Base-by-base conservation (phyloP, 2,329 filamentous ascomycete genomes). In the Calonectria henricotiae region DNA sequence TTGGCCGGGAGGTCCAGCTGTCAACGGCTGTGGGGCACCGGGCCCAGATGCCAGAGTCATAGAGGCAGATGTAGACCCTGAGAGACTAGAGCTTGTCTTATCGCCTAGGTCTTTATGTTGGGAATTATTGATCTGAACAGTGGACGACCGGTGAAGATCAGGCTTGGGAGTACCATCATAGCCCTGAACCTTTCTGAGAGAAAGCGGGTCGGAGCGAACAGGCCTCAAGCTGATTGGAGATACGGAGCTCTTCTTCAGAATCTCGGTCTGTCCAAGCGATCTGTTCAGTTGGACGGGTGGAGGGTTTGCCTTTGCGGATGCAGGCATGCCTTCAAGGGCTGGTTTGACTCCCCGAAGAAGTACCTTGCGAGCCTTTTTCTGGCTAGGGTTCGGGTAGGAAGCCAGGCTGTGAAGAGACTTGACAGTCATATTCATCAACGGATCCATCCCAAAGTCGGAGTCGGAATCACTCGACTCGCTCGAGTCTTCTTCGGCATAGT, bases 331-430 rank as follows among this genome's bases (percentile, higher is more conserved):
- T 51, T 47, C 58, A 13, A 74, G 60, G 23, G 70, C 75, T 27
- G 75, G 67, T 73, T 76, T 81, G 44, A 75, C 69, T 58, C 80
- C 79, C 17, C 79, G 78, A 64, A 80, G 78, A 68, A 89, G 83
- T 20, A 83, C 80, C 73, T 82, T 85, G 79, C 86, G 86, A 68
- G 88, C 88, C 47, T 79, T 81, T 78, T 86, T 85, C 77, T 89
- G 88, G 76, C 82, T 85, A 8, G 87, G 87, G 72, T 90, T 90
- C 5, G 85, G 82, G 73, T 89, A 89, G 1, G 88, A 89, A 17
- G 88, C 88, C 73, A 89, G 77, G 73, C 86, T 89, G 44, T 85
- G 84, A 25, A 89, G 81, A 35, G 83, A 85, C 74, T 88, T 88
- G 75, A 86, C 82, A 13, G 82, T 80, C 71, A 84, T 81, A 54